Base-by-base conservation (phyloP, 2,329 filamentous ascomycete genomes). In the Hymenotorrendiella dingleyae region DNA sequence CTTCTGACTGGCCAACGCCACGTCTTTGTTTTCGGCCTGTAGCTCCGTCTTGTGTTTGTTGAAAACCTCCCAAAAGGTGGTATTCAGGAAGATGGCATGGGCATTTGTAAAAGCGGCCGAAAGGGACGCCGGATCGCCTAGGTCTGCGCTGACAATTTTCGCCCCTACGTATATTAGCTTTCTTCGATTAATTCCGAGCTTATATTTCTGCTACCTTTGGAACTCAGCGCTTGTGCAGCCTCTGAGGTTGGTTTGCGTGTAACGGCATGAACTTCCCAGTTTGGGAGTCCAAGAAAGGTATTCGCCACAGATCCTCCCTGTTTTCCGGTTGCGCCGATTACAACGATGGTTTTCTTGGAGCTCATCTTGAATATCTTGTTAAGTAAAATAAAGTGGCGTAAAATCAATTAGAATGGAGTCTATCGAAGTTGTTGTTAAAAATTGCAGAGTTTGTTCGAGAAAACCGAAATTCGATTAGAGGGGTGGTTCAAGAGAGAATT, bases 271-370 rank as follows among this genome's bases (percentile, higher is more conserved):
- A 74, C 36, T 10, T 28, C 14, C 17, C 19, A 40, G n/a, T 27
- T 19, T 8, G 33, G 16, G 6, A 10, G 14, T 23, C 4, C 17
- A 11, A 34, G 23, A 19, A 38, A 38, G 3, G n/a, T 20, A 28
- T 38, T 5, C 14, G 24, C 36, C 14, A 38, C 36, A 5, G 22
- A 26, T 14, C 10, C 10, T 6, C 38, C 38, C 19, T 40, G 27
- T 45, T 73, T 70, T 45, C 78, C 76, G 14, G 76, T 81, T 32
- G 76, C 72, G 21, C 76, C 76, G 52, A 80, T 73, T 10, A 82
- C 66, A 33, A 71, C 72, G 55, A 80, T 66, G 54, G 73, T 62
- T 52, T 71, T 73, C 54, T 62, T 49, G 5, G 36, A 29, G 8
- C 45, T 34, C 8, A 46, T 22, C 41, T 53, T 55, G 27, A 29